Evolutionary conservation across 208 protist genomes (phyloP), one percentile per base, ranked within the genome.

Genomic region (Leishmania arabica): DNA sequence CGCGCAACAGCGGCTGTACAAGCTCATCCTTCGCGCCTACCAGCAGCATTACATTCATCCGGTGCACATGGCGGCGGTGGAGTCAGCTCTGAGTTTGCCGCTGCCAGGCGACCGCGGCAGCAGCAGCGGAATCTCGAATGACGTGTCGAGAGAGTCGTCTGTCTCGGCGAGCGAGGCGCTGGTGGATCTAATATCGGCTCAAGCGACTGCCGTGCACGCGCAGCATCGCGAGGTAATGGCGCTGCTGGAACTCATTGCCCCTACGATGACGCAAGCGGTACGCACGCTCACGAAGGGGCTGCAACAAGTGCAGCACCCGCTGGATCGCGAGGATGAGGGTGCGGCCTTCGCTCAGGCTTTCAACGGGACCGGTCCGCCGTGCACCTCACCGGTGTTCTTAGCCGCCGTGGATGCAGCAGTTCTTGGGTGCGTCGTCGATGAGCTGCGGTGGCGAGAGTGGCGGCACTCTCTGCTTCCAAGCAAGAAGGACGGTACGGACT

Each of bases 41-140:
- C 84, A 75, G 69, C 72, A 84, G 40, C 83, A 88, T 62, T 82
- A 75, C 76, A 78, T 93, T 8, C 76, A 91, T 81, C 87, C 90
- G 0, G 58, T 85, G n/a, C 86, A 87, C 79, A 93, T 93, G 90
- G 81, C 82, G 0, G 83, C 79, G 13, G 40, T 93, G 6, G 88
- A 91, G 72, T 58, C n/a, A 8, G 79, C 73, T 42, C 58, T 83
- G 66, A 34, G 40, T 15, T 31, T 71, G 15, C 42, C 76, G 37
- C 45, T 69, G 64, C 45, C n/a, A 47, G 60, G 21, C 37, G 24
- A 31, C 4, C 53, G 8, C 24, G 5, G 37, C 69, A 45, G 42
- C 68, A 60, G 2, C n/a, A 15, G 37, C 31, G 13, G 15, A 8
- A 49, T 37, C 53, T 37, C 24, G 24, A 45, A 15, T 17, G 31